Base-by-base conservation (phyloP, 257 asterid genomes). In the Solanum dulcamara region DNA sequence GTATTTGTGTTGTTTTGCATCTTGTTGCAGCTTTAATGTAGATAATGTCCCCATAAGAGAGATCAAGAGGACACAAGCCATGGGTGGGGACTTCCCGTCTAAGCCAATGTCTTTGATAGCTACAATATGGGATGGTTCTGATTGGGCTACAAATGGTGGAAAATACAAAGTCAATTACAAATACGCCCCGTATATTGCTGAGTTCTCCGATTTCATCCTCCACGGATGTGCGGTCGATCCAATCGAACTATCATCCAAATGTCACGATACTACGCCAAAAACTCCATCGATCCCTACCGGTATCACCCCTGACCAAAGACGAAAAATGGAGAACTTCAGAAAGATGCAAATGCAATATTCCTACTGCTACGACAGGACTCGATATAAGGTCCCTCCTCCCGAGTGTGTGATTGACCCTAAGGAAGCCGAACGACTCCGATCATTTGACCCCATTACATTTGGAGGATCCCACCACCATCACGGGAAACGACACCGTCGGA, bases 61-160 rank as follows among this genome's bases (percentile, higher is more conserved):
- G 92, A 81, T 95, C 89, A 89, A 84, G 51, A 92, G 94, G 85
- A 91, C 93, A 84, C 88, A 89, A 64, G 81, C 92, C 42, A 94
- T 94, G 97, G 95, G 97, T 88, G 97, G 93, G 86, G 95, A 94
- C 89, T 95, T 92, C 86, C 98, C 98, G 68, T 91, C 97, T 1
- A 95, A 95, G 88, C 96, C 98, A 32, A 93, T 95, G 98, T 91
- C 96, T 8, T 33, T 95, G 26, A 94, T 94, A 82, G 97, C 97
- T 11, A 95, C 98, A 26, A 94, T 95, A 89, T 95, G 98, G 98
- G 98, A 95, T 86, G 98, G 96, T 10, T 95, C 98, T 0, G 86
- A 72, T 42, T 95, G 98, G 98, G 98, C 98, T 82, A 94, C 98
- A 9, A 89, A 90, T 85, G 98, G 98, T 67, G 98, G 98, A 44